These are phyloP conservation scores for Herpetomonas tarakana DNA, from an alignment of 208 protist genomes.

Conservation along the genomic window DNA sequence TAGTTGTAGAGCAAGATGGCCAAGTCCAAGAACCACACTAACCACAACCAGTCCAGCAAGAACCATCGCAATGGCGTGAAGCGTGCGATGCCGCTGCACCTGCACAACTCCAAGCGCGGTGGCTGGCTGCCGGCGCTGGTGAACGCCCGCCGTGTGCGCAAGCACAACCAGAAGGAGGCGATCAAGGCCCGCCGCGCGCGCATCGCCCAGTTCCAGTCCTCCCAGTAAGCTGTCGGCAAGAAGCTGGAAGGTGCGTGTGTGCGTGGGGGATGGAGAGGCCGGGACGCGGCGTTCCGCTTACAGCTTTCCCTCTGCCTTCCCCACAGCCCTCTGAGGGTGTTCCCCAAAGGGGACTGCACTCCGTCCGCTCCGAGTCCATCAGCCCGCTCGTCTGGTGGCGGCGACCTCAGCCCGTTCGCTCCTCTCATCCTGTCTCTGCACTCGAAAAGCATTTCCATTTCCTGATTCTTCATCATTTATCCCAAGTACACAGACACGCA, in stretches of 20 bases:
- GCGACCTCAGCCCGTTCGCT: too few species aligned
- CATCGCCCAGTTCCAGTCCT: conserved; percentile 50
- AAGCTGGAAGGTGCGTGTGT: not conserved
- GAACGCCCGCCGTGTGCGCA: conserved; percentile 83
- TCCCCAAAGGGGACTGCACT: too few species aligned
- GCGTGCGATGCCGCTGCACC: conserved; percentile 58
- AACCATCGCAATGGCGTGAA: conserved; percentile 92
- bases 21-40: conserved; percentile 94
- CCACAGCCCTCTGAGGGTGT: too few species aligned
- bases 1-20: too few species aligned
- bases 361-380: too few species aligned
- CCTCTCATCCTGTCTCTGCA: not conserved
- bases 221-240: conserved; percentile 22
- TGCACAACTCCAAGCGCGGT: conserved; percentile 82
- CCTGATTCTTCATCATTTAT: conserved; percentile 4
- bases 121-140: conserved; percentile 74
- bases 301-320: not conserved
- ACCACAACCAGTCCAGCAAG: conserved; percentile 93
- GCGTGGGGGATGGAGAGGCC: too few species aligned
- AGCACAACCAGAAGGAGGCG: conserved; percentile 86
- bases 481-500: conserved; percentile 5
- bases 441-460: not conserved
- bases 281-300: too few species aligned
- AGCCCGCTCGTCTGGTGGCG: too few species aligned
- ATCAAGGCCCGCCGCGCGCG: conserved; percentile 74